These are phyloP conservation scores for Saturnispora quitensis DNA, from an alignment of 805 yeast species.

Conservation along the genomic window DNA sequence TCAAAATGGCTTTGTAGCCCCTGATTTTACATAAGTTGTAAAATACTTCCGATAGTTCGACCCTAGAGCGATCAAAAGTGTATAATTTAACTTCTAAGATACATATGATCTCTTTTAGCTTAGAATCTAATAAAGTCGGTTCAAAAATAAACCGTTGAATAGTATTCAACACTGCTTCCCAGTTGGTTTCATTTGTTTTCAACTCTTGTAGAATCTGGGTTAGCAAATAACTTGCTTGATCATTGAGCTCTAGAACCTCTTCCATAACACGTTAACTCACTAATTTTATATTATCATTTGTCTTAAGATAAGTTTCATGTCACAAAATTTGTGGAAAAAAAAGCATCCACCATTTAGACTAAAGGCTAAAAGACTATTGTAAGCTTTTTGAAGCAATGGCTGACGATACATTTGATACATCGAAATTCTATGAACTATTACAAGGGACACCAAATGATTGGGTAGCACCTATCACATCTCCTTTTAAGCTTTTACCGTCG, in stretches of 20 bases:
- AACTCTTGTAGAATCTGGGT: not conserved
- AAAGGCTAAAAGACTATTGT: not conserved
- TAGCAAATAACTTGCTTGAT: not conserved
- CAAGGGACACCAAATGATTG: not conserved
- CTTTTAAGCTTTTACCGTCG: not conserved
- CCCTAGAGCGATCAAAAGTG: not conserved
- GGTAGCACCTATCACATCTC: not conserved
- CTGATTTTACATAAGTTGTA: slow-evolving; percentile 1
- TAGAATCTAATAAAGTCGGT: not conserved
- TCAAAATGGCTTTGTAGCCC: not conserved
- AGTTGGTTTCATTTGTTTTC: not conserved
- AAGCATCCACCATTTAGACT: not conserved
- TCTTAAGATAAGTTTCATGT: not conserved
- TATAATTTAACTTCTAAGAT: not conserved
- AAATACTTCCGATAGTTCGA: not conserved
- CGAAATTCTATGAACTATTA: slow-evolving; percentile 10
- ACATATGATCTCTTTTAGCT: not conserved
- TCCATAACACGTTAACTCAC: not conserved
- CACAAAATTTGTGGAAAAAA: not conserved
- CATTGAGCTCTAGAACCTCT: not conserved
- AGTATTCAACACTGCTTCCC: not conserved
- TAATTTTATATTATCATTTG: not conserved
- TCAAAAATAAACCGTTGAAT: not conserved
- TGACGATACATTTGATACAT: slow-evolving; percentile 11
- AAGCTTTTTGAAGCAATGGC: not conserved